Percentiles rank a stretch among this genome's conserved stretches.
These are phyloP conservation scores for Toxoplasma gondii DNA, from an alignment of 169 alveolate species.

Conservation along the genomic window DNA sequence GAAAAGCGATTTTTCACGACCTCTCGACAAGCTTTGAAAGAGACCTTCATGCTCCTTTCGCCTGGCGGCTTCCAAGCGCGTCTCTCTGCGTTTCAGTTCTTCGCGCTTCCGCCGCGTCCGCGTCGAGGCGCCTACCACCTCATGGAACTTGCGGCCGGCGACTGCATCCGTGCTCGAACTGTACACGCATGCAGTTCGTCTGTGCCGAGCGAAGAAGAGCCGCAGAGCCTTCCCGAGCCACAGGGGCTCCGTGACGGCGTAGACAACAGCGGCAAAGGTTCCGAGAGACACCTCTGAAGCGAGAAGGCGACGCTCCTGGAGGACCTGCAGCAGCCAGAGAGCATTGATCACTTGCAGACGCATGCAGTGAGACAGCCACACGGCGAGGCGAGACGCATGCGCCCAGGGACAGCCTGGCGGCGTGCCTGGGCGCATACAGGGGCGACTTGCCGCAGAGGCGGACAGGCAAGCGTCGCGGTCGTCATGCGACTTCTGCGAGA, in stretches of 20 bases:
- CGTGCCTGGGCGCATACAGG: too few species aligned
- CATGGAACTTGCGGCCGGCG: too few species aligned
- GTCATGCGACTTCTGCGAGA: too few species aligned
- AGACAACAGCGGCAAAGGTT: not conserved
- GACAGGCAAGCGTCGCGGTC: too few species aligned
- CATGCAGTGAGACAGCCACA: not conserved
- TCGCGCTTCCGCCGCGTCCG: not conserved
- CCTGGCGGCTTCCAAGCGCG: not conserved
- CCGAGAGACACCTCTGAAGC: not conserved
- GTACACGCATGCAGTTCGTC: not conserved
- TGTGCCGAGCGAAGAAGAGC: not conserved
- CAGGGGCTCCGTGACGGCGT: not conserved
- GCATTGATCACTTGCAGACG: not conserved
- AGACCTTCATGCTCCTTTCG: too few species aligned
- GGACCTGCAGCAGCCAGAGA: conserved; percentile 6
- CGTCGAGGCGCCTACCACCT: too few species aligned
- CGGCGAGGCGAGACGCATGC: not conserved
- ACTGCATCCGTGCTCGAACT: too few species aligned
- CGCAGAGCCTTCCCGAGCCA: not conserved
- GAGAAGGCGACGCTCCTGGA: not conserved
- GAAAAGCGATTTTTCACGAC: not conserved
- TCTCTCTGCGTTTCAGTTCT: not conserved
- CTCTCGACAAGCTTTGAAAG: too few species aligned
- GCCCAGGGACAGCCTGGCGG: too few species aligned
- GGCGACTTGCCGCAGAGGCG: too few species aligned